Evolutionary conservation across 805 yeast genomes (phyloP), one percentile per base, ranked within the genome.

Genomic region (Candida hungchunana): DNA sequence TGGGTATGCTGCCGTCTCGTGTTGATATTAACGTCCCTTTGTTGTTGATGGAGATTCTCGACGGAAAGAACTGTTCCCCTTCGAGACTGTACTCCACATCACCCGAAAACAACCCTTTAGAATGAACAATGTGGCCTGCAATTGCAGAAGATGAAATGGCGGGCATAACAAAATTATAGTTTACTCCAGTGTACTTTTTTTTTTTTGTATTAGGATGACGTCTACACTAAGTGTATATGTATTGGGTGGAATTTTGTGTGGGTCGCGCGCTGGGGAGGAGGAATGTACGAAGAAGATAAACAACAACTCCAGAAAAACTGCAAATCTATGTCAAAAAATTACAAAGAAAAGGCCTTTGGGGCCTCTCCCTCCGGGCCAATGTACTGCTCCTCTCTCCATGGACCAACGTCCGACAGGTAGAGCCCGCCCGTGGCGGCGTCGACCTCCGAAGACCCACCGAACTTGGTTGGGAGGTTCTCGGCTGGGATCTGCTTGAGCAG

Each of bases 291-390:
- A 20, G 8, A 11, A 20, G 11, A 8, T 11, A 20, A 20, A 20
- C 8, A 11, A 20, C 23, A 20, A 20, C 23, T 8, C 11, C 10
- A 8, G 11, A 20, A 20, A 11, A 8, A 20, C 11, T 8, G 23
- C 8, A 20, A 8, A 20, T 11, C 8, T 11, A 8, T 11, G 11
- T 20, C 8, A 8, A 8, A 20, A 20, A 9, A 22, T 37, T 34
- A 41, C 36, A 41, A 31, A 26, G 44, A 40, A 31, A 71, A 67
- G 13, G 77, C 69, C 52, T 64, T 67, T 56, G 96, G 96, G 35
- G 95, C 95, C 63, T 81, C 86, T 46, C 96, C 96, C 66, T 89
- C 97, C 40, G 96, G 95, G 11, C 97, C 97, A 58, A 88, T 81
- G 63, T 55, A 90, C 63, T 82, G 53, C 21, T 80, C 68, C 44